Base-by-base conservation (phyloP, 2,329 filamentous ascomycete genomes). In the Rhynchosporium agropyri region DNA sequence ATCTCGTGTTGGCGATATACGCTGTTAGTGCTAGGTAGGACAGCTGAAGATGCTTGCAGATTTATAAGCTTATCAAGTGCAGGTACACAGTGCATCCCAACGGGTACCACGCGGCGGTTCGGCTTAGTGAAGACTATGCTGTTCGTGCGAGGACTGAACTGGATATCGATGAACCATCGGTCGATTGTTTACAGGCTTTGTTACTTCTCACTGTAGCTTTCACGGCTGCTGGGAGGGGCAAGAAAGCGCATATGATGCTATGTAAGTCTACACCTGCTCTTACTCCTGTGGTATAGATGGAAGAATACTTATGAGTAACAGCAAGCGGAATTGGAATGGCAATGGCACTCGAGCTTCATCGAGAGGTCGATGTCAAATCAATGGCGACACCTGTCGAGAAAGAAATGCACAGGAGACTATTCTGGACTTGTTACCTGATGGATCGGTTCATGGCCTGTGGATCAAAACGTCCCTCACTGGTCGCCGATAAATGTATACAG, bases 371-470 rank as follows among this genome's bases (percentile, higher is more conserved):
- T 29, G 73, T 80, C 5, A 83, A 84, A 57, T 79, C 84, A 12
- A 83, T 84, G 61, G 81, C 90, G 10, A 84, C 85, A 0, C 81
- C 86, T 0, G 79, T 85, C 3, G 91, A 96, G 72, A 84, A 89
- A 61, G 92, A 96, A 77, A 87, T 88, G 72, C 83, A 90, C 51
- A 82, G 92, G 60, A 84, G 90, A n/a, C 79, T 96, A 1, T 96
- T 96, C 75, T 96, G 92, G 92, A 88, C 90, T 2, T 94, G 90
- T 73, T 96, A 95, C 70, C 79, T 96, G 31, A 87, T 96, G 75
- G 92, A 96, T 73, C 84, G 90, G n/a, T 95, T 94, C 70, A 83
- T 88, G 68, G 85, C 89, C 1, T 92, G 89, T 68, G 92, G 92
- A 15, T 94, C 91, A 3, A 92, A 90, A 71, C 83, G 92, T 9